Evolutionary conservation across 148 eudicot genomes (phyloP).

Genomic region (Camellia granthamiana): DNA sequence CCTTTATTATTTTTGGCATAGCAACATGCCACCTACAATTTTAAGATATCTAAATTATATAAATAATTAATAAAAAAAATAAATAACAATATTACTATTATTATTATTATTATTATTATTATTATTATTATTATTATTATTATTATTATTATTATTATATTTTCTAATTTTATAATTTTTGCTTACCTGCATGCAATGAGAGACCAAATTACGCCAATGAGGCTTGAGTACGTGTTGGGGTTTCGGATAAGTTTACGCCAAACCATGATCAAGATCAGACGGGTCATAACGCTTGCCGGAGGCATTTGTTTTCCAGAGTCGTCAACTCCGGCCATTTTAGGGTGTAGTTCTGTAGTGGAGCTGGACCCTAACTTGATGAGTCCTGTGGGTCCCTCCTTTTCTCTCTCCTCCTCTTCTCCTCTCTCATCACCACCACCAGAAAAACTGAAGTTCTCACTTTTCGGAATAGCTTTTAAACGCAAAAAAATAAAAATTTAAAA

Average conservation of each 20-base stretch:
- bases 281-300: constrained; percentile 89
- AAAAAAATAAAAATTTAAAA: neutral
- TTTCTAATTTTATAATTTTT: neutral
- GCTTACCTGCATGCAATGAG: constrained; percentile 55
- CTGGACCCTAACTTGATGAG: constrained; percentile 26
- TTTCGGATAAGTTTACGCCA: constrained; percentile 81
- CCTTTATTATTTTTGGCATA: constrained; percentile 65
- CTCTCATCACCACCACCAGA: constrained; percentile 34
- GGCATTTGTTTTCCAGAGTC: constrained; percentile 69
- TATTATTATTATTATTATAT: neutral
- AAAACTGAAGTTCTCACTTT: constrained; percentile 58
- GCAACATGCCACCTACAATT: constrained; percentile 73
- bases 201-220: constrained; percentile 80
- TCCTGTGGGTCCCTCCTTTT: constrained; percentile 45
- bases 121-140: neutral
- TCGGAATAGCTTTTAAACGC: constrained; percentile 25
- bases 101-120: too few species aligned
- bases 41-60: neutral
- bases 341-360: constrained; percentile 57
- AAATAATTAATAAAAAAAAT: neutral
- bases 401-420: constrained; percentile 48
- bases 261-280: constrained; percentile 72
- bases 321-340: constrained; percentile 29
- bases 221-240: constrained; percentile 83
- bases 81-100: too few species aligned